A percentile compares a stretch with the other conserved stretches of the same genome.
These are phyloP conservation scores for Eimeria praecox DNA, from an alignment of 169 alveolate genomes.

Conservation along the genomic window DNA sequence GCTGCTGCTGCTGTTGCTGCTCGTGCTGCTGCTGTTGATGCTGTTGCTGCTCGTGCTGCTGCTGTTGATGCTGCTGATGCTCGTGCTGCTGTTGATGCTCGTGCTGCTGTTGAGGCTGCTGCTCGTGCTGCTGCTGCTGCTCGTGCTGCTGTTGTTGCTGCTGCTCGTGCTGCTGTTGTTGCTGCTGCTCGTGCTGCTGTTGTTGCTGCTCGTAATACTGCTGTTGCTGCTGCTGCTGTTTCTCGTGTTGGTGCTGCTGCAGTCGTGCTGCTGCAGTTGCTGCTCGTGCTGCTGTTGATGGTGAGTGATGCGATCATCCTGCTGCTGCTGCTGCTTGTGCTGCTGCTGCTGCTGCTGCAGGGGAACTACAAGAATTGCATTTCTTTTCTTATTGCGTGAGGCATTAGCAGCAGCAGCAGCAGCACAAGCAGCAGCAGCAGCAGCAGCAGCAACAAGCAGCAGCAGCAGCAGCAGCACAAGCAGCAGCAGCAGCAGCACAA, in stretches of 20 bases:
- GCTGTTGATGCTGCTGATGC: too few species aligned
- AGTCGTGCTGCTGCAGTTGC: constrained; percentile 45
- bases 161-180: constrained; percentile 47
- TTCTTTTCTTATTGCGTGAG: constrained; percentile 37
- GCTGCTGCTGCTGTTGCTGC: too few species aligned
- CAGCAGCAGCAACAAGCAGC: constrained; percentile 63
- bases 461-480: background rate
- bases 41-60: too few species aligned
- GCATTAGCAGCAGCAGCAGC: background rate
- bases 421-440: background rate
- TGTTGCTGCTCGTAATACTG: background rate
- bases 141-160: constrained; percentile 41
- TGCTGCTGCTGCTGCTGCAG: constrained; percentile 68
- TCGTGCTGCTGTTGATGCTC: constrained; percentile 23
- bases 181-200: background rate
- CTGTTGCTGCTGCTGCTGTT: constrained; percentile 49
- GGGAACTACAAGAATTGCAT: constrained; percentile 49
- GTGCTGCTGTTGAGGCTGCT: background rate
- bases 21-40: constrained; percentile 39
- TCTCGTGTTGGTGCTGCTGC: too few species aligned
- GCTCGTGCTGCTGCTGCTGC: too few species aligned
- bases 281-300: background rate
- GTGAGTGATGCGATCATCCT: background rate
- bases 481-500: background rate
- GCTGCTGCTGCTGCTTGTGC: background rate